These are phyloP conservation scores for Amanita molliuscula DNA, from an alignment of 768 basidiomycete species.

Conservation along the genomic window DNA sequence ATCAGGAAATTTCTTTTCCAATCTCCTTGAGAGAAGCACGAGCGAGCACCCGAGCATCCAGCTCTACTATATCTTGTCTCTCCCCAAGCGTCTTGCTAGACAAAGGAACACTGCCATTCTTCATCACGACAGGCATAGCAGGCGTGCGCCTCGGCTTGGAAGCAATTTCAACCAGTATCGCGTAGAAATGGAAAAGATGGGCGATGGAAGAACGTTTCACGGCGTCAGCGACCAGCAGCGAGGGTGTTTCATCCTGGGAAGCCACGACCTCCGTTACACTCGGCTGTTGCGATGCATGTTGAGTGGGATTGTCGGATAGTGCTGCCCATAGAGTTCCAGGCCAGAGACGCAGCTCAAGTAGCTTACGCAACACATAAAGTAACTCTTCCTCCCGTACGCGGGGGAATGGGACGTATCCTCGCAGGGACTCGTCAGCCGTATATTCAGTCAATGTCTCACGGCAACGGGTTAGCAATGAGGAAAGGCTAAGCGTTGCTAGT, in stretches of 20 bases:
- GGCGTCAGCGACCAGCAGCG: slow-evolving; percentile 55
- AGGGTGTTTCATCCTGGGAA: slow-evolving; percentile 29
- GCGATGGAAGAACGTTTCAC: slow-evolving; percentile 67
- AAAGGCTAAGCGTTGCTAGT: slow-evolving; percentile 63
- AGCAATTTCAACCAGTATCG: slow-evolving; percentile 67
- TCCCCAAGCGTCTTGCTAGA: slow-evolving; percentile 7
- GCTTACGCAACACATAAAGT: slow-evolving; percentile 69
- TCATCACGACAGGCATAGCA: slow-evolving; percentile 29
- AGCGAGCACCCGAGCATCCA: slow-evolving; percentile 60
- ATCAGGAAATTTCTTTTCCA: slow-evolving; percentile 73
- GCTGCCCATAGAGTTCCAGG: slow-evolving; percentile 72
- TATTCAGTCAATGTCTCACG: slow-evolving; percentile 56
- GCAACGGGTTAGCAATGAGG: slow-evolving; percentile 72
- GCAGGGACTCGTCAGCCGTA: slow-evolving; percentile 73
- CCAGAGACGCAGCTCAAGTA: slow-evolving; percentile 66
- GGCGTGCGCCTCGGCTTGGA: slow-evolving; percentile 63
- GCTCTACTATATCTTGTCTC: slow-evolving; percentile 24
- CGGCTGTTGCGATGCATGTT: slow-evolving; percentile 44
- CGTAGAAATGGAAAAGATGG: slow-evolving; percentile 85
- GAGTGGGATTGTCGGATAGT: slow-evolving; percentile 52
- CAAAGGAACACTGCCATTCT: slow-evolving; percentile 3
- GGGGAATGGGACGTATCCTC: slow-evolving; percentile 85
- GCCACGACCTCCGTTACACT: slow-evolving; percentile 25
- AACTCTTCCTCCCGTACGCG: slow-evolving; percentile 85
- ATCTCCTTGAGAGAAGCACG: slow-evolving; percentile 58